These are phyloP conservation scores for Citrus inodora DNA, from an alignment of 345 rosid genomes.

Conservation along the genomic window DNA sequence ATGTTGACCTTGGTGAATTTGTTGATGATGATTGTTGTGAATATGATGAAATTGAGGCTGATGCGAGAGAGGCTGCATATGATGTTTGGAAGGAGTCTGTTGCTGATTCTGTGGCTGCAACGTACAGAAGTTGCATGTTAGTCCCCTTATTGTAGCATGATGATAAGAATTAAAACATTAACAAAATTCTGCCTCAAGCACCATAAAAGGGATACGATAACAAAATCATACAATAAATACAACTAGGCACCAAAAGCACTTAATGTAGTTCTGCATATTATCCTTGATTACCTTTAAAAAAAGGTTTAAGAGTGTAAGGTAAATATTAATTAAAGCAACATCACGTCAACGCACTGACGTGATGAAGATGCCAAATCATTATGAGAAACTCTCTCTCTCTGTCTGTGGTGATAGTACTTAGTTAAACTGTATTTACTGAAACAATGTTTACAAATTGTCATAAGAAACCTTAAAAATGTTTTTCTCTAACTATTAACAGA, in stretches of 20 bases:
- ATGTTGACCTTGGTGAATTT: slow-evolving; percentile 57
- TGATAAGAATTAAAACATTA: not conserved
- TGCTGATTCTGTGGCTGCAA: slow-evolving; percentile 59
- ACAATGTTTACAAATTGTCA: not conserved
- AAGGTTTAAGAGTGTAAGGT: not conserved
- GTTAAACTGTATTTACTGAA: not conserved
- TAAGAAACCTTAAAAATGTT: not conserved
- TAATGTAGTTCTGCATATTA: not conserved
- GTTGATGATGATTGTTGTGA: slow-evolving; percentile 62
- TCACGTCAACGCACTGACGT: not conserved
- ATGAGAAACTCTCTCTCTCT: not conserved
- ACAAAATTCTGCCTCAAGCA: not conserved
- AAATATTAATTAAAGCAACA: not conserved
- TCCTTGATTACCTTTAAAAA: not conserved
- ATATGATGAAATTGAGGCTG: slow-evolving; percentile 73
- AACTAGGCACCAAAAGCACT: not conserved
- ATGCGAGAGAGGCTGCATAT: slow-evolving; percentile 52
- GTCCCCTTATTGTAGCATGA: not conserved
- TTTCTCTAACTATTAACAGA: not conserved
- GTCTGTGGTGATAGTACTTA: not conserved
- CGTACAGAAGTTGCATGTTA: slow-evolving; percentile 2
- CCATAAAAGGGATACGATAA: not conserved
- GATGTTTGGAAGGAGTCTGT: slow-evolving; percentile 67
- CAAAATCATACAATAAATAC: not conserved
- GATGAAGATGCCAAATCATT: not conserved